Evolutionary conservation across 495 filamentous ascomycete genomes (phyloP).

Genomic region (Penicillium diatomitis): DNA sequence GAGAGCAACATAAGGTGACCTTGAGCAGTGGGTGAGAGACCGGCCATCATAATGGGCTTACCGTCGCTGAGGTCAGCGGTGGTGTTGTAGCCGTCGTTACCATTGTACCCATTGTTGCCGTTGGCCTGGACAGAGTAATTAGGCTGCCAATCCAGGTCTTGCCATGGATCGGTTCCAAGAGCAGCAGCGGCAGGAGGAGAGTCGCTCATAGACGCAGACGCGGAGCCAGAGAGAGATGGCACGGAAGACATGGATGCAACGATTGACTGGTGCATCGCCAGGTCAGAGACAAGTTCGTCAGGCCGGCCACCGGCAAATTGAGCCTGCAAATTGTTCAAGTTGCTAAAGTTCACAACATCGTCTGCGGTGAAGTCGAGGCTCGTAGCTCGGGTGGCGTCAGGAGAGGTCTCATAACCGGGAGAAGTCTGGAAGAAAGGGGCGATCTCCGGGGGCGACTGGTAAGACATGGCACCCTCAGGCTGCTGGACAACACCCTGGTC

Average conservation of each 20-base stretch:
- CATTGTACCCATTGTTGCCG: background rate
- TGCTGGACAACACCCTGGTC: constrained; percentile 2
- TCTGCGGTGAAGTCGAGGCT: too few relatives aligned
- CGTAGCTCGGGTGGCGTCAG: constrained; percentile 11
- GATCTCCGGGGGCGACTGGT: background rate
- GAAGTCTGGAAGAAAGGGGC: constrained; percentile 2
- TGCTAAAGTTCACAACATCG: too few relatives aligned
- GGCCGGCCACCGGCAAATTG: constrained; percentile 47
- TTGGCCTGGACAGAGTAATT: background rate
- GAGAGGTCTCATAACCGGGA: constrained; percentile 32
- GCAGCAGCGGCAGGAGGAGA: constrained; percentile 21
- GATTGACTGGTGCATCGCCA: constrained; percentile 19
- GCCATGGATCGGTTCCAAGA: constrained; percentile 12
- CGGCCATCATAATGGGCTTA: constrained; percentile 17
- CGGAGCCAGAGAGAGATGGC: constrained; percentile 14
- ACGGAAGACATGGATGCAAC: constrained; percentile 20
- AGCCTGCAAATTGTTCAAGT: constrained; percentile 27
- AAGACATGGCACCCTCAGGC: background rate
- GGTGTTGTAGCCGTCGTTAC: too few relatives aligned
- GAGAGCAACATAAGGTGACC: constrained; percentile 57
- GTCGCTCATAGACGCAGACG: constrained; percentile 11
- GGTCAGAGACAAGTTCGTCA: constrained; percentile 14
- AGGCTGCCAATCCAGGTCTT: too few relatives aligned
- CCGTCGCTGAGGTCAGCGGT: background rate
- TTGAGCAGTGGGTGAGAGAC: constrained; percentile 55